A percentile compares a stretch with the other conserved stretches of the same genome.
phyloP scores from a whole-genome alignment of 129 eudicot genomes.

The Flaveria sonorensis region DNA sequence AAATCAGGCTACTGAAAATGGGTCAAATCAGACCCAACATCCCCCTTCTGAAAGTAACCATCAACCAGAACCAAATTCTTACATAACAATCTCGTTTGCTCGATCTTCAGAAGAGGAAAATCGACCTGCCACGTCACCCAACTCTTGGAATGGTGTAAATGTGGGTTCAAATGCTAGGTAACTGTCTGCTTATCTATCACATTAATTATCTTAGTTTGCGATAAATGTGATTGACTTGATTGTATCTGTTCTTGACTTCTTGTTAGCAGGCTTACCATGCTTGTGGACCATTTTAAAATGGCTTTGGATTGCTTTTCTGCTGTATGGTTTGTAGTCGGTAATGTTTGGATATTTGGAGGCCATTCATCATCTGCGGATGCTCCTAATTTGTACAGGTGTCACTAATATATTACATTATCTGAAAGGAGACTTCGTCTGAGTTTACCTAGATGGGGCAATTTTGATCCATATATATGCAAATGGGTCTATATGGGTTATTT shows the following conservation, averaged over 20 bases:
- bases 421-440: not conserved
- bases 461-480: not conserved
- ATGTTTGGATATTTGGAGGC: slow-evolving; percentile 83
- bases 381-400: slow-evolving; percentile 73
- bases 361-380: slow-evolving; percentile 70
- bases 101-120: slow-evolving; percentile 54
- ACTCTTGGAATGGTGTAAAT: slow-evolving; percentile 45
- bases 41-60: slow-evolving; percentile 42
- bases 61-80: slow-evolving; percentile 53
- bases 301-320: slow-evolving; percentile 79
- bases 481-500: not conserved
- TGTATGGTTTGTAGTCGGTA: slow-evolving; percentile 79
- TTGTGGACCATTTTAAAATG: slow-evolving; percentile 75
- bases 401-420: slow-evolving; percentile 6
- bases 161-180: slow-evolving; percentile 51
- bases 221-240: not conserved
- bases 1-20: slow-evolving; percentile 47
- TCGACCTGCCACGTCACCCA: slow-evolving; percentile 38
- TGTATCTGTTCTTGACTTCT: not conserved
- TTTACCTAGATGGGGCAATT: not conserved
- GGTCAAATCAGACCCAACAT: slow-evolving; percentile 40
- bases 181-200: not conserved
- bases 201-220: not conserved
- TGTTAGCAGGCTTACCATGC: slow-evolving; percentile 44
- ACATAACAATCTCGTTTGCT: slow-evolving; percentile 61